Base-by-base conservation (phyloP, 2,329 filamentous ascomycete genomes). In the Drechmeria coniospora region DNA sequence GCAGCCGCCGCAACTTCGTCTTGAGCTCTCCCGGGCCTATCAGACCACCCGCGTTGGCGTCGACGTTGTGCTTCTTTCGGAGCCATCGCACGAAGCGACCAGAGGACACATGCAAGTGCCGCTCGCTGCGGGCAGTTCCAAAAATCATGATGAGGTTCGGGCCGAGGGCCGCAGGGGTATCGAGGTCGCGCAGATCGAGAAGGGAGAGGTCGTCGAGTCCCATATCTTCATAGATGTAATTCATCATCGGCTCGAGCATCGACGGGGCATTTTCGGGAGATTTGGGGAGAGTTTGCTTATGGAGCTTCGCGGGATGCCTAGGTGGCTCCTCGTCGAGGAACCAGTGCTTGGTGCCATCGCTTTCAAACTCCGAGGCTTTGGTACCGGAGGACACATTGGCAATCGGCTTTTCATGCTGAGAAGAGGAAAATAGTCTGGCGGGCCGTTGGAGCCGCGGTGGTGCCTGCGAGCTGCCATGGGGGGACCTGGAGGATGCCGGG, bases 131-230 rank as follows among this genome's bases (percentile, higher is more conserved):
- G 10, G 87, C 82, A 7, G 84, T 93, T 22, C 79, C 84, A 37
- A 98, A 73, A 17, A 98, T 56, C 90, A 95, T 95, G 29, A 98
- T 66, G 16, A 94, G 65, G 42, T 87, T 86, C 2, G 81, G 72
- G 2, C 90, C 90, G 2, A 98, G 65, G 0, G 86, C 86, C 1
- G 87, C 76, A 0, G 86, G 80, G 1, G 86, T 84, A 41, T 94
- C 80, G 27, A 95, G 64, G 21, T 70, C 59, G 31, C 90, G 81
- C 18, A 98, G 63, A 46, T 98, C 90, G 26, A 93, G 62, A 5
- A 98, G 54, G 1, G 65, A 65, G 25, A 98, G 61, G 31, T 84
- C 70, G 46, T 94, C 83, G 22, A 98, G 61, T 20, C 90, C 90
- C 39, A 93, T 72, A 17, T 92, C 80, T 33, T 86, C 70, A 6